Evolutionary conservation across 306 rosid species (phyloP).

Genomic region (Hippophae tibetana): DNA sequence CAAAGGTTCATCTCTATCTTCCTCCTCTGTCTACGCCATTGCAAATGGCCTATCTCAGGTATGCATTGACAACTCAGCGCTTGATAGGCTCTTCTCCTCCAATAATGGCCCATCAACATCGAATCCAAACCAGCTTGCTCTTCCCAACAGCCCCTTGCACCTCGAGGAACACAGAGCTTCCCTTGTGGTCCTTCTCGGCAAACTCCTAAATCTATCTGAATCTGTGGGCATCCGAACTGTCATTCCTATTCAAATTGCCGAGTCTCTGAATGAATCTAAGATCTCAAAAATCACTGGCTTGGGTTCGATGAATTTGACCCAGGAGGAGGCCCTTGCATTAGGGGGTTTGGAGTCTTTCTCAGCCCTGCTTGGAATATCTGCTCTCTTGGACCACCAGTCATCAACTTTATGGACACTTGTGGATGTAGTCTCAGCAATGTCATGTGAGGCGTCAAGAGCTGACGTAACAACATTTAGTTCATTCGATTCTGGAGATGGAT

Average conservation of each 20-base stretch:
- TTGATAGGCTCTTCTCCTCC: constrained; percentile 36
- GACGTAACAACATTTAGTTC: constrained; percentile 45
- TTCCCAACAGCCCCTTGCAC: constrained; percentile 33
- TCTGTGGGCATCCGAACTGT: constrained; percentile 24
- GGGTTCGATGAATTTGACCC: constrained; percentile 33
- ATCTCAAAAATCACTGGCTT: constrained; percentile 8
- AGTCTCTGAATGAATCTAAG: constrained; percentile 26
- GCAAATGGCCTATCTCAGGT: constrained; percentile 37
- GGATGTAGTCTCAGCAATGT: constrained; percentile 56
- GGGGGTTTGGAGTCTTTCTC: constrained; percentile 19
- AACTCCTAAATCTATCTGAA: constrained; percentile 36
- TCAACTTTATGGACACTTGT: constrained; percentile 37
- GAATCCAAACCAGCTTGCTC: constrained; percentile 17
- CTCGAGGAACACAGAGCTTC: constrained; percentile 38
- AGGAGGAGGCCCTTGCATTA: constrained; percentile 35
- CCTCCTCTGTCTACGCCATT: constrained; percentile 47
- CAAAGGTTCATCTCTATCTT: constrained; percentile 66
- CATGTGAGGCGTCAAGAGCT: constrained; percentile 76
- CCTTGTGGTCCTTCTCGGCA: constrained; percentile 53
- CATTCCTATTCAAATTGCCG: constrained; percentile 35
- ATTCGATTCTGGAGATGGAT: constrained; percentile 75
- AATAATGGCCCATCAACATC: constrained; percentile 14
- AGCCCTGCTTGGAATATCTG: constrained; percentile 35
- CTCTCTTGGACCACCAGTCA: constrained; percentile 50
- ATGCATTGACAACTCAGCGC: constrained; percentile 54